Percentiles rank a stretch among this genome's conserved stretches.
phyloP scores from a whole-genome alignment of 306 rosid species.

The Cicer judaicum region DNA sequence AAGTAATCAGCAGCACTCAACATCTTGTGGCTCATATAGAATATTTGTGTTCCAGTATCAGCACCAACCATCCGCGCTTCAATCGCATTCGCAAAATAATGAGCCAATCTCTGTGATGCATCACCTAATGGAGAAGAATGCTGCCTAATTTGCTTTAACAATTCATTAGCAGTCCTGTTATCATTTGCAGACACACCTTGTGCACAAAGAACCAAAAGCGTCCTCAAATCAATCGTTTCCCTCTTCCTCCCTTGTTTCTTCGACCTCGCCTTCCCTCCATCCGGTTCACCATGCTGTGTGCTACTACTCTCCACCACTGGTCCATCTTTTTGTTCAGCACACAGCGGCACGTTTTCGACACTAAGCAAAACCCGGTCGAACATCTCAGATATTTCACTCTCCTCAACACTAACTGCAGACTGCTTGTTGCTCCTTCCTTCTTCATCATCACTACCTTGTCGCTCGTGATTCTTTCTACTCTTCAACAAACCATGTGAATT shows the following conservation, averaged over 20 bases:
- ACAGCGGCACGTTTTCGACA: constrained; percentile 51
- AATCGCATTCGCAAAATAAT: constrained; percentile 66
- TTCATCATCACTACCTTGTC: constrained; percentile 46
- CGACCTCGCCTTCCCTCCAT: constrained; percentile 51
- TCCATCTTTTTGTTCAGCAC: constrained; percentile 43
- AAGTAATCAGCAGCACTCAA: constrained; percentile 60
- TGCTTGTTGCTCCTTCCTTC: constrained; percentile 66
- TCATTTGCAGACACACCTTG: constrained; percentile 72
- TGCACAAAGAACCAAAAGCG: constrained; percentile 67
- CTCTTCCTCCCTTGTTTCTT: constrained; percentile 58
- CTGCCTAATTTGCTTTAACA: constrained; percentile 71
- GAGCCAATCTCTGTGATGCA: constrained; percentile 70
- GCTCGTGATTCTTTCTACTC: constrained; percentile 60
- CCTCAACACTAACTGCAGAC: constrained; percentile 53
- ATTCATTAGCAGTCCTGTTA: constrained; percentile 62
- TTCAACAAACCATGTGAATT: constrained; percentile 41
- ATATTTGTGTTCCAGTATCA: constrained; percentile 61
- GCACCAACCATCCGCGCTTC: constrained; percentile 77
- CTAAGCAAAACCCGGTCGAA: constrained; percentile 61
- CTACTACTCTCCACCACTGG: constrained; percentile 5
- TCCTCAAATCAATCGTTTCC: constrained; percentile 68
- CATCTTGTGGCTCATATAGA: constrained; percentile 53
- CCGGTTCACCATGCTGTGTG: constrained; percentile 34
- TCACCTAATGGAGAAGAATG: constrained; percentile 71
- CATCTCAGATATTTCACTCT: constrained; percentile 58